Evolutionary conservation across 1,284 basidiomycete species (phyloP), one percentile per base, ranked within the genome.

Genomic region (Malassezia slooffiae): DNA sequence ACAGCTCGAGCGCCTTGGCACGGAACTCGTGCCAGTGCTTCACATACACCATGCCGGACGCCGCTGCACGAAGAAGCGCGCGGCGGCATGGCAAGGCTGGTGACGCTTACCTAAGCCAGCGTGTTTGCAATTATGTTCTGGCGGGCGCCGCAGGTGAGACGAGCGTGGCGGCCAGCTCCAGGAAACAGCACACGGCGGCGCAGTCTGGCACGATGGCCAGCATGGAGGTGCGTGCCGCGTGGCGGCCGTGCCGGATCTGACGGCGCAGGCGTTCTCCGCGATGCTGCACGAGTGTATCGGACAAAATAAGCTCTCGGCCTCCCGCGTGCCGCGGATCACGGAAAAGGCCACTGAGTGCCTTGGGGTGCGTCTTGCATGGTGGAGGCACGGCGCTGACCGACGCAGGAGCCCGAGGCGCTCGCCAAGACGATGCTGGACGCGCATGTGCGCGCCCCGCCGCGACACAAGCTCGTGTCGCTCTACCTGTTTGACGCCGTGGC

Each of bases 401-500:
- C 31, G 17, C 37, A 47, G 32, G 30, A 38, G 23, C 38, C 46
- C 6, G 27, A 34, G 2, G 19, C 20, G 10, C 15, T 47, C 4
- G 41, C 44, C 20, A 41, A 36, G 34, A 26, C 44, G 15, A 43
- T 58, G 33, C 36, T 56, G 29, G 43, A 47, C 17, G 41, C 43
- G 9, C 53, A 58, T 28, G 23, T 49, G 17, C 38, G 39, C 15
- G 41, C 53, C 4, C 20, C 44, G 6, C 27, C 44, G 1, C 40
- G 35, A 27, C 46, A 45, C 23, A 58, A 58, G 36, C 39, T 60
- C 10, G 38, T 53, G 9, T 55, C 58, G 8, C 42, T 60, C 21
- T 60, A 60, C 33, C 38, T 60, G 13, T 58, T 60, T 34, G 58
- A 60, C 29, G 58, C 58, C 8, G 32, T 60, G 7, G 52, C 46